Evolutionary conservation across 2,329 filamentous ascomycete species (phyloP).

Genomic region (Trichophyton rubrum): DNA sequence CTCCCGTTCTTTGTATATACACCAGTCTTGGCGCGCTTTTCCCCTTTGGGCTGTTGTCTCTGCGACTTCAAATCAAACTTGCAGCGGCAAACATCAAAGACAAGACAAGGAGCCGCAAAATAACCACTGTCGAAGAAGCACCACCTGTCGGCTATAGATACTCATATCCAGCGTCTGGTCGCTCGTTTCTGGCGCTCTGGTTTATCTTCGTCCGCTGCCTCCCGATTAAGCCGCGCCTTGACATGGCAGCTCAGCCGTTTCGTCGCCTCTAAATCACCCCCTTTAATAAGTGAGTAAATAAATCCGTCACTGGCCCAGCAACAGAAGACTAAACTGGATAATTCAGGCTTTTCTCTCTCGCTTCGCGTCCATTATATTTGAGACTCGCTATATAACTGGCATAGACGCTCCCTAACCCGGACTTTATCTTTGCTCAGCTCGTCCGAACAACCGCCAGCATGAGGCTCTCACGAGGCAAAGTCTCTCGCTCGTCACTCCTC

Average conservation of each 20-base stretch:
- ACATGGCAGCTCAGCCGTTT: not conserved
- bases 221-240: not conserved
- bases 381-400: not conserved
- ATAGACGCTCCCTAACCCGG: not conserved
- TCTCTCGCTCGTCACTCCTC: conserved; percentile 8
- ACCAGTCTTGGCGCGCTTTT: conserved; percentile 1
- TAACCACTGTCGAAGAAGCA: not conserved
- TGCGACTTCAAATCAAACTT: conserved; percentile 1
- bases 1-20: not conserved
- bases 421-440: not conserved
- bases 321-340: not conserved
- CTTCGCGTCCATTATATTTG: not conserved
- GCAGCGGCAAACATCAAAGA: not conserved
- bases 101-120: not conserved
- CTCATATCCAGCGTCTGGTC: not conserved
- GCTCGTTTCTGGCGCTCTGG: not conserved
- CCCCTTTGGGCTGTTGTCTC: not conserved
- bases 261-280: not conserved
- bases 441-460: not conserved
- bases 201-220: not conserved
- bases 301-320: not conserved
- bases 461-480: conserved; percentile 8
- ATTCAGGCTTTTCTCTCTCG: not conserved
- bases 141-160: not conserved
- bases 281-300: not conserved